Conservation (phyloP, 106 monocot species). For the Platanthera guangdongensis region DNA sequence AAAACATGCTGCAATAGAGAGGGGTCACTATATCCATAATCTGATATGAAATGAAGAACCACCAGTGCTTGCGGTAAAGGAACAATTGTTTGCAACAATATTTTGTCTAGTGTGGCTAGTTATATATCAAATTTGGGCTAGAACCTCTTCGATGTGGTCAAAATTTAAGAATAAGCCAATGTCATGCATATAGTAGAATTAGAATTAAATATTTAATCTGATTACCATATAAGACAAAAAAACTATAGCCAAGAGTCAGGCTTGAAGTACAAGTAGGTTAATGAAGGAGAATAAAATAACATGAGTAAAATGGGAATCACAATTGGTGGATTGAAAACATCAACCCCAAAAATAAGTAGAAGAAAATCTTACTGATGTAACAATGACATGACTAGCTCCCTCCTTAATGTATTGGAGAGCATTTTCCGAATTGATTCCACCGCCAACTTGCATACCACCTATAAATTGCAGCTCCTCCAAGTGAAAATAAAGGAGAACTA, state of each 20-base stretch:
- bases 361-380: slow-evolving; percentile 68
- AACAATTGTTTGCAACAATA: neutral
- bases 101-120: neutral
- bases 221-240: neutral
- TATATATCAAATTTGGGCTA: neutral
- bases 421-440: slow-evolving; percentile 83
- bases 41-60: neutral
- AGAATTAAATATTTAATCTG: neutral
- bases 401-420: slow-evolving; percentile 61
- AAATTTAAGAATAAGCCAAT: neutral
- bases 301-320: neutral
- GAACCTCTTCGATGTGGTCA: neutral
- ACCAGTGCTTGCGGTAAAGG: neutral
- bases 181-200: neutral
- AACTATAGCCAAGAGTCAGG: neutral
- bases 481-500: neutral
- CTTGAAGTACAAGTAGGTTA: slow-evolving; percentile 1
- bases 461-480: slow-evolving; percentile 17
- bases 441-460: slow-evolving; percentile 98
- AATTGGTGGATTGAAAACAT: neutral
- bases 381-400: slow-evolving; percentile 96
- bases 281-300: neutral
- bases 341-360: neutral
- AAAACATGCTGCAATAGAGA: slow-evolving; percentile 63
- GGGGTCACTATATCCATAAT: neutral